Evolutionary conservation across 352 stramenopile species (phyloP).

Genomic region (Phytopythium sindhum): DNA sequence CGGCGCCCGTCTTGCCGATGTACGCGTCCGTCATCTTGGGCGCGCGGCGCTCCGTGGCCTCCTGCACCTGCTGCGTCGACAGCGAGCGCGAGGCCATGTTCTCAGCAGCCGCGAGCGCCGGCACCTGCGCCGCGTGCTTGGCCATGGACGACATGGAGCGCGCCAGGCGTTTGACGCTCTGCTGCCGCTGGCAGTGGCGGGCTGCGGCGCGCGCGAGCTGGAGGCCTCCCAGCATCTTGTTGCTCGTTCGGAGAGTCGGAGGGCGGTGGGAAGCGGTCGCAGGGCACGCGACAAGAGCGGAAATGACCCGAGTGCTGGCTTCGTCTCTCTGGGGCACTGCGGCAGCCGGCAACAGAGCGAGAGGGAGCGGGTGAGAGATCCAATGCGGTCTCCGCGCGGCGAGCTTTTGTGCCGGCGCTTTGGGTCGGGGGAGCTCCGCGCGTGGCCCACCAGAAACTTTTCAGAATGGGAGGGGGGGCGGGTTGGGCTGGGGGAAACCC

Average conservation of each 20-base stretch:
- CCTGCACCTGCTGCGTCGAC: conserved; percentile 31
- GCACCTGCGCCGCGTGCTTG: conserved; percentile 11
- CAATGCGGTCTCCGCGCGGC: neutral
- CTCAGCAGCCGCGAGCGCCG: conserved; percentile 9
- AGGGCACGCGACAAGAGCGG: conserved; percentile 4
- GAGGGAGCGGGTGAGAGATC: neutral
- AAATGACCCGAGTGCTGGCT: neutral
- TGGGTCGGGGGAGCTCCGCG: neutral
- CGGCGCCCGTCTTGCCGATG: conserved; percentile 89
- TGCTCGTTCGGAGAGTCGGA: conserved; percentile 7
- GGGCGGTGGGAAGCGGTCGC: neutral
- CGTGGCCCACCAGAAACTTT: conserved; percentile 13
- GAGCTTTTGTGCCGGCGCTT: conserved; percentile 12
- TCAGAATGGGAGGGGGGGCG: neutral
- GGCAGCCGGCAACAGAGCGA: no score
- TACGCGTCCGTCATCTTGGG: conserved; percentile 80
- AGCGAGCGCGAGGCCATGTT: conserved; percentile 23
- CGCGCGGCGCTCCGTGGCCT: conserved; percentile 28
- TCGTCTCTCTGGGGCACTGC: no score
- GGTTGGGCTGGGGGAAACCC: neutral
- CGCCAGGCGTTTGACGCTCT: conserved; percentile 3
- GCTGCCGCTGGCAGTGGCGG: conserved; percentile 22
- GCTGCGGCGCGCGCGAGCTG: conserved; percentile 42
- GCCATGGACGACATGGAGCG: conserved; percentile 22
- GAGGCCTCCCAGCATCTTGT: conserved; percentile 37